These are phyloP conservation scores for Aspergillus conjunctus DNA, from an alignment of 495 filamentous ascomycete genomes.

Conservation along the genomic window DNA sequence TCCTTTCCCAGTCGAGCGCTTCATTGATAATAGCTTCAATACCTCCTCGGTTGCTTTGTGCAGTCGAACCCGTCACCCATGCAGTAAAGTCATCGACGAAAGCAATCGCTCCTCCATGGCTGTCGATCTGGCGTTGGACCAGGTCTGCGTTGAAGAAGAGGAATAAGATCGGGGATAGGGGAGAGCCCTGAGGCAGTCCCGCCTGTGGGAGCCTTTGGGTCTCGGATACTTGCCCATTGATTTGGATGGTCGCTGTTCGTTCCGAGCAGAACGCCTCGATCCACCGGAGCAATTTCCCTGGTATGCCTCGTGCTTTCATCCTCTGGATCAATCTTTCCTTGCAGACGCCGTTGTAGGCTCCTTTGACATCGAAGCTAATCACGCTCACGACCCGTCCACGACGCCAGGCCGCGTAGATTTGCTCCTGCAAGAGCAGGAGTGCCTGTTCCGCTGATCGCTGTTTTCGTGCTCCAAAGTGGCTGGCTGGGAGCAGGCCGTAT, in stretches of 20 bases:
- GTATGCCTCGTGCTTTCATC: slow-evolving; percentile 20
- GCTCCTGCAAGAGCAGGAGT: not conserved
- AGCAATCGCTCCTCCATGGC: slow-evolving; percentile 21
- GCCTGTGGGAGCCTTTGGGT: too few relatives aligned
- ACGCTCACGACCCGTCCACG: slow-evolving; percentile 24
- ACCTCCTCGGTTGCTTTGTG: slow-evolving; percentile 24
- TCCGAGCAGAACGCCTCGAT: too few relatives aligned
- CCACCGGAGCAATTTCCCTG: too few relatives aligned
- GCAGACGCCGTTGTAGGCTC: slow-evolving; percentile 43
- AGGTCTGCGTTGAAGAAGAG: slow-evolving; percentile 40
- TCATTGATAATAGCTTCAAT: slow-evolving; percentile 26
- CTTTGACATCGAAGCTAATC: slow-evolving; percentile 46
- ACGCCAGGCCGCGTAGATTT: not conserved
- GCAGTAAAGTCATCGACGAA: slow-evolving; percentile 32
- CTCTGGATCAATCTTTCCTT: slow-evolving; percentile 37
- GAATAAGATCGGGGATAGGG: slow-evolving; percentile 37
- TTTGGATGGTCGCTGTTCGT: too few relatives aligned
- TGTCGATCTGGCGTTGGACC: slow-evolving; percentile 27
- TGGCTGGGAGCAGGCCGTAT: slow-evolving; percentile 21
- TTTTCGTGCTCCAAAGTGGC: slow-evolving; percentile 14
- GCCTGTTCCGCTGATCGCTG: not conserved
- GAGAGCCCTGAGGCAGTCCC: slow-evolving; percentile 34
- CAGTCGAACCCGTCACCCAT: slow-evolving; percentile 23
- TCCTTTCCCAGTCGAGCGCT: slow-evolving; percentile 31
- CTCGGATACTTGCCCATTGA: too few relatives aligned